Evolutionary conservation across 495 filamentous ascomycete genomes (phyloP), one percentile per base, ranked within the genome.

Genomic region (Penicillium coffeae): DNA sequence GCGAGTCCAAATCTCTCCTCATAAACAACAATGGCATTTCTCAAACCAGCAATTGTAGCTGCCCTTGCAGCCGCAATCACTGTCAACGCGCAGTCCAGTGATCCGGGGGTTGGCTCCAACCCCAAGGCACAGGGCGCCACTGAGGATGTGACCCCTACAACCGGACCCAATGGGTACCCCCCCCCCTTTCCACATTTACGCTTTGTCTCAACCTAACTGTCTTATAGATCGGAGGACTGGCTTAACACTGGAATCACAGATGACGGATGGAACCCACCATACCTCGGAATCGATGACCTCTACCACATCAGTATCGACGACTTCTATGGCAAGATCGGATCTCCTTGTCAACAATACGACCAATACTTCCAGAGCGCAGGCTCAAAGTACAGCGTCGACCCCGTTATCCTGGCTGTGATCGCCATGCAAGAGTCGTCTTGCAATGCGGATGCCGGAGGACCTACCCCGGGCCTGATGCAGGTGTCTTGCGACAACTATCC

Each of bases 381-480:
- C 1, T 51, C 55, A 3, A 52, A 60, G 18, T 65, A 65, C 51
- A 36, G 44, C 30, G 55, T 69, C 21, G 64, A 65, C 42, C 62
- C 64, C 6, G 60, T 60, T 21, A 62, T 69, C 40, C 46, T 69
- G 10, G 64, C 65, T 32, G 58, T 62, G 18, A 59, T 69, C 25
- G 62, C 65, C 9, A 69, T 69, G 62, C 64, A 68, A 47, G 65
- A 67, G 45, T 67, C 64, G 3, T 65, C 59, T 14, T 69, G 64
- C 56, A 60, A 67, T 30, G 64, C 64, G 21, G 22, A 58, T 33
- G 65, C 64, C 16, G 62, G 65, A 13, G 62, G 62, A 0, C 54
- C 58, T 1, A 69, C 65, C 3, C 65, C 65, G 0, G 65, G 65
- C 5, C 50, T 67, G 25, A 69, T 69, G 65, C 65, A 69, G 45